Evolutionary conservation across 345 rosid genomes (phyloP).

Genomic region (Rubroshorea leprosula): DNA sequence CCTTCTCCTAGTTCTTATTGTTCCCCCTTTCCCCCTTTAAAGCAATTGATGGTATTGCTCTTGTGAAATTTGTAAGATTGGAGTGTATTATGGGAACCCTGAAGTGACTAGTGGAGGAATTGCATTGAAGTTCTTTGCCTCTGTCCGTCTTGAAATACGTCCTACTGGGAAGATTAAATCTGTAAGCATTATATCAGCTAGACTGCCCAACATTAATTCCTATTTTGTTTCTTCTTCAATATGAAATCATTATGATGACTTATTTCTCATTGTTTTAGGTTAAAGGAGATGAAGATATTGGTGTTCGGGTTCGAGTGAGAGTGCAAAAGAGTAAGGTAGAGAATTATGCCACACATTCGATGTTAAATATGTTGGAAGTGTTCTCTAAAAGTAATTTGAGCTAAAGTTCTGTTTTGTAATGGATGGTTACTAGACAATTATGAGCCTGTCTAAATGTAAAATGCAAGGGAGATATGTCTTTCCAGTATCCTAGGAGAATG

Average conservation of each 20-base stretch:
- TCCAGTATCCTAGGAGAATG: no score
- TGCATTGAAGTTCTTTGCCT: slow-evolving; percentile 89
- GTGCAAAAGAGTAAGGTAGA: slow-evolving; percentile 96
- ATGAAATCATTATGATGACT: slow-evolving; percentile 5
- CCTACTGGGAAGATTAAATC: slow-evolving; percentile 94
- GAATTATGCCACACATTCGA: slow-evolving; percentile 3
- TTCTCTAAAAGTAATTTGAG: neutral
- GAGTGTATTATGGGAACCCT: slow-evolving; percentile 96
- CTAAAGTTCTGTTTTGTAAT: neutral
- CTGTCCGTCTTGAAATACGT: slow-evolving; percentile 92
- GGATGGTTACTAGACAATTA: no score
- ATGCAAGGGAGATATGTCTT: neutral
- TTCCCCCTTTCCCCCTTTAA: neutral
- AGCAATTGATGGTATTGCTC: slow-evolving; percentile 16
- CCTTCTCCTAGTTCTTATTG: no score
- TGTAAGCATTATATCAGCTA: slow-evolving; percentile 43
- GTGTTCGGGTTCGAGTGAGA: slow-evolving; percentile 87
- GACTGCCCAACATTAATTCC: neutral
- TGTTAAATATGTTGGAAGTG: neutral
- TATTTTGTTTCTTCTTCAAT: neutral
- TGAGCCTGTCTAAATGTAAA: neutral
- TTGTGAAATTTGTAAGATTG: slow-evolving; percentile 51
- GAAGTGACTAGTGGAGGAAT: slow-evolving; percentile 98
- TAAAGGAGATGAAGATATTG: slow-evolving; percentile 93
- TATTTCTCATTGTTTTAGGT: slow-evolving; percentile 29